phyloP scores from a whole-genome alignment of 176 grass and related monocot species.

The Musa schizocarpa region DNA sequence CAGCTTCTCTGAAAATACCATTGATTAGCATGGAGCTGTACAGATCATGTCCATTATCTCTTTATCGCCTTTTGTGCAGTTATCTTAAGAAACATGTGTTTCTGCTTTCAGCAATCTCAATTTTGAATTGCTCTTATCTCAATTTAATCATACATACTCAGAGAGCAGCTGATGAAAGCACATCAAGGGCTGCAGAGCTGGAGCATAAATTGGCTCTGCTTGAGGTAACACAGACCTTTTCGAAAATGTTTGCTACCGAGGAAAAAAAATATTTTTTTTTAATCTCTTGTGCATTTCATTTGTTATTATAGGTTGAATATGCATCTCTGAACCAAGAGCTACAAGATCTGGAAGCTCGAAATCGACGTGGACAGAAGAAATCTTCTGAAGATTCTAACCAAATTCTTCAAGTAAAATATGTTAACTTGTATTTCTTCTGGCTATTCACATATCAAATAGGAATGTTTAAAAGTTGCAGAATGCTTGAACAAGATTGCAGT shows the following conservation, averaged over 20 bases:
- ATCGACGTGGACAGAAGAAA: conserved; percentile 79
- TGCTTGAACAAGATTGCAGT: not conserved
- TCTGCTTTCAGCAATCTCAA: not conserved
- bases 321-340: conserved; percentile 81
- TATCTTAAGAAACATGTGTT: too few relatives aligned
- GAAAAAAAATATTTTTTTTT: conserved; percentile 5
- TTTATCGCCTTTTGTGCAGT: too few relatives aligned
- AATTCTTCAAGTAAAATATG: conserved; percentile 63
- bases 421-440: conserved; percentile 17
- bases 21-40: too few relatives aligned
- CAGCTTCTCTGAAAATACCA: too few relatives aligned
- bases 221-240: conserved; percentile 41
- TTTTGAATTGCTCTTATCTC: not conserved
- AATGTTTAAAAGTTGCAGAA: not conserved
- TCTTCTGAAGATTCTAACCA: conserved; percentile 96
- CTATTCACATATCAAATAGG: conserved; percentile 1
- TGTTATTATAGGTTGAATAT: conserved; percentile 67
- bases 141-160: conserved; percentile 13
- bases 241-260: conserved; percentile 4
- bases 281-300: conserved; percentile 22
- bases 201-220: conserved; percentile 95
- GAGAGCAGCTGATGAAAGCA: conserved; percentile 97
- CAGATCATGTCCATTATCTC: too few relatives aligned
- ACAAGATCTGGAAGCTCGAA: conserved; percentile 79
- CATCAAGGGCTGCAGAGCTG: conserved; percentile 74